phyloP scores from a whole-genome alignment of 495 filamentous ascomycete genomes.

The Astrothelium macrocarpum region DNA sequence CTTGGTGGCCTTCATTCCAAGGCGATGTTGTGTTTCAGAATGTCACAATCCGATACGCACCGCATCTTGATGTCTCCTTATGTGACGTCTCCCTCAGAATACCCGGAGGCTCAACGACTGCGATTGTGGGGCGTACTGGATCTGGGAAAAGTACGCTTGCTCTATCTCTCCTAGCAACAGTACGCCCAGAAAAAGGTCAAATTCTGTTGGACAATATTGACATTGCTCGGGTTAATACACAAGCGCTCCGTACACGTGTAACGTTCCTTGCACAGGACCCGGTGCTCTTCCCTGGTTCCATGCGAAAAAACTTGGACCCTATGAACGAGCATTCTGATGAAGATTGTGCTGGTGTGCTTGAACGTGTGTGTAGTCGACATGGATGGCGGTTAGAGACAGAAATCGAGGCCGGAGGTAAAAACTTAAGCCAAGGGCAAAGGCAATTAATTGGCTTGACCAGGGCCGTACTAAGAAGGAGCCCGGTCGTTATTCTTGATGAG shows the following conservation, averaged over 20 bases:
- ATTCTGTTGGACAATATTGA: conserved; percentile 53
- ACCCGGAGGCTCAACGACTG: conserved; percentile 60
- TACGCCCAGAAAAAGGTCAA: conserved; percentile 42
- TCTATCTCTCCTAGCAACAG: conserved; percentile 50
- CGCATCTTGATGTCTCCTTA: conserved; percentile 61
- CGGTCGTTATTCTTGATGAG: conserved; percentile 59
- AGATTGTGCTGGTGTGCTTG: conserved; percentile 43
- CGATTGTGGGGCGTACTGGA: conserved; percentile 53
- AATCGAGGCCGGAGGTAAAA: conserved; percentile 49
- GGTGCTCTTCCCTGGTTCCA: conserved; percentile 51
- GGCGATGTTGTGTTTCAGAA: conserved; percentile 66
- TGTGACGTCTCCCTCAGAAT: conserved; percentile 55
- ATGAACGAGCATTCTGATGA: conserved; percentile 34
- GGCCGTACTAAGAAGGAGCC: conserved; percentile 49
- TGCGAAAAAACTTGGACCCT: conserved; percentile 50
- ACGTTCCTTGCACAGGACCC: conserved; percentile 60
- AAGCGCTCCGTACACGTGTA: conserved; percentile 48
- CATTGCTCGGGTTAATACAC: conserved; percentile 48
- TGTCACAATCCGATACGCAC: conserved; percentile 68
- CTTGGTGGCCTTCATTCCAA: conserved; percentile 60
- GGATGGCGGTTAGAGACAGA: conserved; percentile 45
- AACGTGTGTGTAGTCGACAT: conserved; percentile 42
- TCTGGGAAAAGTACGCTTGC: conserved; percentile 61
- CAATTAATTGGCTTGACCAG: conserved; percentile 52
- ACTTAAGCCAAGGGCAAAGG: conserved; percentile 52